Evolutionary conservation across 257 asterid genomes (phyloP).

Genomic region (Ehretia macrophylla): DNA sequence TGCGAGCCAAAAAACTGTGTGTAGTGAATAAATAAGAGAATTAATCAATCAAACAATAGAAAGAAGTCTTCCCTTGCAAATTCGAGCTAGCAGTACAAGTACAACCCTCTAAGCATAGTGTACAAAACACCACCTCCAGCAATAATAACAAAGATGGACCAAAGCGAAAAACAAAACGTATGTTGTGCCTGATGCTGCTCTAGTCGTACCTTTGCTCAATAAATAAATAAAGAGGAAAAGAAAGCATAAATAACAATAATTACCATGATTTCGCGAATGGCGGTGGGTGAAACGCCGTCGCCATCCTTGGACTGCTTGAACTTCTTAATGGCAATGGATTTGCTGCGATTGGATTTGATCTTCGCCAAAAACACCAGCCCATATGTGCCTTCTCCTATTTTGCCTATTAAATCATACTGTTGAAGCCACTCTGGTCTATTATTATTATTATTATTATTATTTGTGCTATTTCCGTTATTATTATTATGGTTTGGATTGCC

Average conservation of each 20-base stretch:
- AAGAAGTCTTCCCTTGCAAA: too few relatives aligned
- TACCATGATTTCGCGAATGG: constrained; percentile 98
- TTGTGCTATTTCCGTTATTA: constrained; percentile 13
- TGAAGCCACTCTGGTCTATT: constrained; percentile 94
- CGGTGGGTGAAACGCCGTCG: constrained; percentile 98
- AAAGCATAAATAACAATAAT: not conserved
- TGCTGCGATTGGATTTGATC: constrained; percentile 68
- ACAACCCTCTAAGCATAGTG: too few relatives aligned
- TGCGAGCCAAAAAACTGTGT: too few relatives aligned
- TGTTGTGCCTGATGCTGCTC: not conserved
- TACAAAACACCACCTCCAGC: too few relatives aligned
- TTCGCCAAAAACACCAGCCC: constrained; percentile 94
- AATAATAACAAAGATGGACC: too few relatives aligned
- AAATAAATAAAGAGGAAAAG: too few relatives aligned
- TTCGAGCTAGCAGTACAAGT: too few relatives aligned
- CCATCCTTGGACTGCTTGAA: constrained; percentile 99
- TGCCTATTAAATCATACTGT: constrained; percentile 89
- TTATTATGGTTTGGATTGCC: not conserved
- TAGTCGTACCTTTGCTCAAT: not conserved
- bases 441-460: constrained; percentile 13
- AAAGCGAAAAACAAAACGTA: too few relatives aligned
- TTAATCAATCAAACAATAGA: too few relatives aligned
- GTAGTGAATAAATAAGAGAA: too few relatives aligned
- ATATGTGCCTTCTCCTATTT: constrained; percentile 95
- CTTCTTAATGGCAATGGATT: constrained; percentile 89